These are phyloP conservation scores for Tulasnella sp. DNA, from an alignment of 768 basidiomycete species.

Conservation along the genomic window DNA sequence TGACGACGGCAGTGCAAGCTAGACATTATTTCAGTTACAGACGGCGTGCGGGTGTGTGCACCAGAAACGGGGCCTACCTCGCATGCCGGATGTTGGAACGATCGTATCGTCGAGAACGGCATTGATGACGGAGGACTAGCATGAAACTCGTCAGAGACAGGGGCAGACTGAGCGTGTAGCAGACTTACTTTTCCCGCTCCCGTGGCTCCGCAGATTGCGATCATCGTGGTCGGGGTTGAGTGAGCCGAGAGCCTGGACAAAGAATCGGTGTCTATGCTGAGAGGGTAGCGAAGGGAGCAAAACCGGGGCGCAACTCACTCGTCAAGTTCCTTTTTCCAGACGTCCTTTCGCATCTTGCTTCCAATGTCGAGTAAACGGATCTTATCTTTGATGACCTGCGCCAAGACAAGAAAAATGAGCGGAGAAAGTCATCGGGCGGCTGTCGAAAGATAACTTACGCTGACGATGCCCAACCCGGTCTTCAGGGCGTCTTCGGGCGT, in stretches of 20 bases:
- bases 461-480: slow-evolving; percentile 9
- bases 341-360: slow-evolving; percentile 53
- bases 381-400: slow-evolving; percentile 42
- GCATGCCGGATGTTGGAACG: slow-evolving; percentile 64
- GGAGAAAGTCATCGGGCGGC: neutral
- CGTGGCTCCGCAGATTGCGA: slow-evolving; percentile 56
- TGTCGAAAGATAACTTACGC: neutral
- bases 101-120: slow-evolving; percentile 61
- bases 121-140: slow-evolving; percentile 54
- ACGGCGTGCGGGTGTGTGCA: too few relatives aligned
- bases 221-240: slow-evolving; percentile 53
- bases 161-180: slow-evolving; percentile 41
- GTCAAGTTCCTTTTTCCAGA: slow-evolving; percentile 53
- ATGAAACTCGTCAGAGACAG: slow-evolving; percentile 47
- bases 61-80: too few relatives aligned
- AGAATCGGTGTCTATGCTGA: neutral
- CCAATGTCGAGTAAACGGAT: slow-evolving; percentile 49
- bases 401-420: slow-evolving; percentile 28
- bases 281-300: neutral
- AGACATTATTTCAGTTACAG: neutral
- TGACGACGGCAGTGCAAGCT: slow-evolving; percentile 67
- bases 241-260: slow-evolving; percentile 45
- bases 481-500: slow-evolving; percentile 12
- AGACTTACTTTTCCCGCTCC: neutral
- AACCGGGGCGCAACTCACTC: slow-evolving; percentile 39